Evolutionary conservation across 1,284 basidiomycete genomes (phyloP).

Genomic region (Boletellus dicymbophilus): DNA sequence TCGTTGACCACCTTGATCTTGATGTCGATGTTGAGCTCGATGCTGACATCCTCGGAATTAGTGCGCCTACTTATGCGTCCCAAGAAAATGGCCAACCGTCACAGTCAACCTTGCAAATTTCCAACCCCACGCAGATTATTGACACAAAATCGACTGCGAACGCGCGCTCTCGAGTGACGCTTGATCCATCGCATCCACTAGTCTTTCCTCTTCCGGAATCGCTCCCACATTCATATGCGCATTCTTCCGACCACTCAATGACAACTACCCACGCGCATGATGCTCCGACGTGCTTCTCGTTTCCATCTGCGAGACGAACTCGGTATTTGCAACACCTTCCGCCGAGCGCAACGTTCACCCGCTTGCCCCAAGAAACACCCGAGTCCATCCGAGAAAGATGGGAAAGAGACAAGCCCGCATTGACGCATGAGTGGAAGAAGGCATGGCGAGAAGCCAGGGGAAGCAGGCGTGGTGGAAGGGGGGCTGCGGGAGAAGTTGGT

Average conservation of each 20-base stretch:
- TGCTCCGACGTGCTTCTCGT: slow-evolving; percentile 11
- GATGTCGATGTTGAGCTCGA: slow-evolving; percentile 66
- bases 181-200: slow-evolving; percentile 56
- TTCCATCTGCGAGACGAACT: slow-evolving; percentile 37
- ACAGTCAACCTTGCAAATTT: not conserved
- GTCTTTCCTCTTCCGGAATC: slow-evolving; percentile 58
- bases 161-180: slow-evolving; percentile 15
- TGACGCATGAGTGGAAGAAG: slow-evolving; percentile 83
- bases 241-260: not conserved
- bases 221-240: slow-evolving; percentile 18
- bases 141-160: slow-evolving; percentile 4
- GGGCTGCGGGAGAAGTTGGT: slow-evolving; percentile 46
- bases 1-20: slow-evolving; percentile 65
- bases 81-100: not conserved
- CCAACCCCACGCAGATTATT: slow-evolving; percentile 1
- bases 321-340: slow-evolving; percentile 39
- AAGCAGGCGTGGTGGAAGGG: slow-evolving; percentile 57
- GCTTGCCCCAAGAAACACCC: slow-evolving; percentile 52
- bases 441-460: slow-evolving; percentile 78
- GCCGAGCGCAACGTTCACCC: slow-evolving; percentile 43
- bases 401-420: slow-evolving; percentile 67
- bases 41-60: slow-evolving; percentile 43
- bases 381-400: slow-evolving; percentile 64
- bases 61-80: not conserved
- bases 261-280: slow-evolving; percentile 1